Conservation (phyloP, 495 filamentous ascomycete genomes). For the Lichenothelia convexa region DNA sequence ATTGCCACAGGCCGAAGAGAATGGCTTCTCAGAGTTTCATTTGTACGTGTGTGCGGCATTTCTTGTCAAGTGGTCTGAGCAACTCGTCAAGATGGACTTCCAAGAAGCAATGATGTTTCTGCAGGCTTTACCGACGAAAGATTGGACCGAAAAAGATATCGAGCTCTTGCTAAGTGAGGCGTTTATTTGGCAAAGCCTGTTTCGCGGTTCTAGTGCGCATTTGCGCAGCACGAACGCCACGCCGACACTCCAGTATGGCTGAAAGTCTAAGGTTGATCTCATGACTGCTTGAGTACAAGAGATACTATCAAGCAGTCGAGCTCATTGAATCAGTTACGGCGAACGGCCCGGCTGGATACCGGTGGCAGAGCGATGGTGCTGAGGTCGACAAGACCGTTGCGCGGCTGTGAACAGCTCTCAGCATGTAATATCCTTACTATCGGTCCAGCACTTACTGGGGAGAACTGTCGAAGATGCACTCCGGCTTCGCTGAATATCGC, state of each 20-base stretch:
- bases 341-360: too few species aligned
- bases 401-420: conserved; percentile 1
- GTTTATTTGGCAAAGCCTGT: conserved; percentile 88
- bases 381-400: conserved; percentile 1
- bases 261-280: too few species aligned
- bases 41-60: conserved; percentile 97
- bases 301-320: neutral
- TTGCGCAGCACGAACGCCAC: conserved; percentile 33
- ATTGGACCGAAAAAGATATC: conserved; percentile 96
- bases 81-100: conserved; percentile 88
- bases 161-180: conserved; percentile 89
- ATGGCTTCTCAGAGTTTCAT: conserved; percentile 95
- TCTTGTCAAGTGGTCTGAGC: conserved; percentile 95
- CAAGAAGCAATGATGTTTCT: conserved; percentile 99
- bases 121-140: conserved; percentile 80
- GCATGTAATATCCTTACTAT: too few species aligned
- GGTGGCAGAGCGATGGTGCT: too few species aligned
- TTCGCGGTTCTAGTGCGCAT: conserved; percentile 75
- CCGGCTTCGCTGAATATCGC: conserved; percentile 57
- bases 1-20: conserved; percentile 85
- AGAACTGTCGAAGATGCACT: conserved; percentile 63
- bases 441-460: conserved; percentile 38
- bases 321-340: too few species aligned
- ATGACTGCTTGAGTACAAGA: neutral
- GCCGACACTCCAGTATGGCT: neutral